Evolutionary conservation across 129 eudicot genomes (phyloP).

Genomic region (Tanacetum coccineum): DNA sequence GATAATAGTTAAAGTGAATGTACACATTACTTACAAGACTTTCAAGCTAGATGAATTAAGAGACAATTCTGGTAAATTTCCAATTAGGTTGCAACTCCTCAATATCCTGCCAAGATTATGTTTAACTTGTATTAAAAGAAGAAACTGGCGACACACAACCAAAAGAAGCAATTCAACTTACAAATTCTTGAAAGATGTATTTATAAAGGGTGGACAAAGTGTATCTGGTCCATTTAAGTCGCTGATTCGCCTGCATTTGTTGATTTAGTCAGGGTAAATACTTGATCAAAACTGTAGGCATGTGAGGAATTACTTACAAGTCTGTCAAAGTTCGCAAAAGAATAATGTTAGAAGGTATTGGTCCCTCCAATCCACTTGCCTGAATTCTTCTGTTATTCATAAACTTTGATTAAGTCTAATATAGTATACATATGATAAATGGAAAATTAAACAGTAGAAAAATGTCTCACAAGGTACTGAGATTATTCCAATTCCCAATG

Average conservation of each 20-base stretch:
- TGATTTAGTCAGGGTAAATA: neutral
- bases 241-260: constrained; percentile 64
- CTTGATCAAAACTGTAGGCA: constrained; percentile 24
- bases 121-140: neutral
- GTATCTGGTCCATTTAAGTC: constrained; percentile 52
- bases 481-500: constrained; percentile 53
- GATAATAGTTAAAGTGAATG: neutral
- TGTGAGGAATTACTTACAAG: constrained; percentile 44
- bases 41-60: constrained; percentile 33
- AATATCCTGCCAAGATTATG: constrained; percentile 1
- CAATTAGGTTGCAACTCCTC: constrained; percentile 3
- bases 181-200: constrained; percentile 29
- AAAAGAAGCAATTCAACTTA: constrained; percentile 25
- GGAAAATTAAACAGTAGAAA: neutral
- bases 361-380: constrained; percentile 72
- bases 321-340: constrained; percentile 44
- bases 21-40: constrained; percentile 47
- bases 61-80: constrained; percentile 26
- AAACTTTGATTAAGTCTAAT: constrained; percentile 36
- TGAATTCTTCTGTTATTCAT: constrained; percentile 61
- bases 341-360: constrained; percentile 63
- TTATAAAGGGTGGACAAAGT: constrained; percentile 42
- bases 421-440: neutral
- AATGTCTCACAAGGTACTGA: constrained; percentile 46
- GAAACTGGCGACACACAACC: neutral